Conservation (phyloP, 805 yeast species). For the Wickerhamomyces alni region DNA sequence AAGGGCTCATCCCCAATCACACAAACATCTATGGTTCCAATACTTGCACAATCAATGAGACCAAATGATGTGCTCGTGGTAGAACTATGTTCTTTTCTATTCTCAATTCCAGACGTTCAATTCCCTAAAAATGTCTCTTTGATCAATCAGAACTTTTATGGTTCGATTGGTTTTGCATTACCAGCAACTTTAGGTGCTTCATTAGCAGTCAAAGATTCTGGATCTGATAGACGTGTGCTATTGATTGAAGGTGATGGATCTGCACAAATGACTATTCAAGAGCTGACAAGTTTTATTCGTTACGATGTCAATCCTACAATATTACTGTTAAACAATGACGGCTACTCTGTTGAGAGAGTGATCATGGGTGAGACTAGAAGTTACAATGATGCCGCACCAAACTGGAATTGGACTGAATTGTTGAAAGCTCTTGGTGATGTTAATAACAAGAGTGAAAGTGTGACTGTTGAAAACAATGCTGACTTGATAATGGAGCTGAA, state of each 20-base stretch:
- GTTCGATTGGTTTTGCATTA: constrained; percentile 59
- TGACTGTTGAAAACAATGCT: constrained; percentile 28
- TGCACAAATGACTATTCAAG: constrained; percentile 61
- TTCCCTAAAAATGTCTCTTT: constrained; percentile 48
- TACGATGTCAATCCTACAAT: constrained; percentile 52
- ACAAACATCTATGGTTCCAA: constrained; percentile 46
- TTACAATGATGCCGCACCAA: constrained; percentile 54
- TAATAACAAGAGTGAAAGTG: constrained; percentile 34
- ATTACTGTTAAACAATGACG: constrained; percentile 56
- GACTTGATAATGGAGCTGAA: constrained; percentile 6
- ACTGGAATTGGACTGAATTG: constrained; percentile 46
- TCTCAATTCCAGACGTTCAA: constrained; percentile 50
- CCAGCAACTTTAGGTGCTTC: constrained; percentile 62
- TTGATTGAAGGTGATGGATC: constrained; percentile 67
- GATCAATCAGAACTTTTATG: constrained; percentile 60
- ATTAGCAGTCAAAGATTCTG: constrained; percentile 45
- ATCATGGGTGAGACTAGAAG: constrained; percentile 49
- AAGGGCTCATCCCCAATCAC: constrained; percentile 6
- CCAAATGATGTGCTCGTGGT: constrained; percentile 54
- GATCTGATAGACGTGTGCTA: constrained; percentile 35
- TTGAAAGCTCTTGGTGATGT: constrained; percentile 51
- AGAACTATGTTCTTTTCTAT: constrained; percentile 63
- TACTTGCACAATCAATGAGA: constrained; percentile 43
- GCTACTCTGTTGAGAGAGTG: constrained; percentile 61
- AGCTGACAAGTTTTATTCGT: constrained; percentile 51